Evolutionary conservation across 768 basidiomycete species (phyloP).

Genomic region (Lactarius sp.): DNA sequence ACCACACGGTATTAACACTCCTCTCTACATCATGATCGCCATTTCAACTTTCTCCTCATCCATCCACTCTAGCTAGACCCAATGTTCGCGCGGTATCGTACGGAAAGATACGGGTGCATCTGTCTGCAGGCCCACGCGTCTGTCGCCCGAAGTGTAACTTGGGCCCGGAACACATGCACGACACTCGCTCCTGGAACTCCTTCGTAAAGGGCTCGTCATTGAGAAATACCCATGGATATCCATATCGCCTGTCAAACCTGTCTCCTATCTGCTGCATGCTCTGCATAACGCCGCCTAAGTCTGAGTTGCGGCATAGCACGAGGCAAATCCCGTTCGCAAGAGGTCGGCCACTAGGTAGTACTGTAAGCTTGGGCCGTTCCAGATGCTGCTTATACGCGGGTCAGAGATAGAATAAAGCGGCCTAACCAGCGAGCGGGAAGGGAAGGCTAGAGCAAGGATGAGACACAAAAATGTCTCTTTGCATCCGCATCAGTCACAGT

Average conservation of each 20-base stretch:
- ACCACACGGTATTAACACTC: constrained; percentile 11
- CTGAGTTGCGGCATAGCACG: constrained; percentile 48
- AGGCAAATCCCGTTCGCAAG: constrained; percentile 57
- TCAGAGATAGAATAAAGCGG: too few species aligned
- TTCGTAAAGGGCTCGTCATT: constrained; percentile 80
- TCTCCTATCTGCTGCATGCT: constrained; percentile 54
- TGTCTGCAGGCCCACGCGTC: constrained; percentile 33
- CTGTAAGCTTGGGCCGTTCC: too few species aligned
- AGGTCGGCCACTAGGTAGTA: neutral
- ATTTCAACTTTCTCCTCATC: constrained; percentile 44
- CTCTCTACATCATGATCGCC: constrained; percentile 34
- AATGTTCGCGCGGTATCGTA: constrained; percentile 42
- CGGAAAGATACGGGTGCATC: constrained; percentile 36
- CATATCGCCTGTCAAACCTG: constrained; percentile 51
- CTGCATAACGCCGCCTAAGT: constrained; percentile 34
- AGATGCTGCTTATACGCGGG: too few species aligned
- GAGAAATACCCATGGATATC: constrained; percentile 79
- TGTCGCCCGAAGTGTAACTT: constrained; percentile 5
- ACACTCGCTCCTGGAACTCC: constrained; percentile 59
- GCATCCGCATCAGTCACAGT: too few species aligned
- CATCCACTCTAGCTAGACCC: constrained; percentile 48
- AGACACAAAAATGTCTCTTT: too few species aligned
- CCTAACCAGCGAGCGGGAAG: too few species aligned
- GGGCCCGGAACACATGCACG: neutral
- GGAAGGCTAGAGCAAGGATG: too few species aligned